Evolutionary conservation across 345 rosid genomes (phyloP).

Genomic region (Gynandropsis gynandra): DNA sequence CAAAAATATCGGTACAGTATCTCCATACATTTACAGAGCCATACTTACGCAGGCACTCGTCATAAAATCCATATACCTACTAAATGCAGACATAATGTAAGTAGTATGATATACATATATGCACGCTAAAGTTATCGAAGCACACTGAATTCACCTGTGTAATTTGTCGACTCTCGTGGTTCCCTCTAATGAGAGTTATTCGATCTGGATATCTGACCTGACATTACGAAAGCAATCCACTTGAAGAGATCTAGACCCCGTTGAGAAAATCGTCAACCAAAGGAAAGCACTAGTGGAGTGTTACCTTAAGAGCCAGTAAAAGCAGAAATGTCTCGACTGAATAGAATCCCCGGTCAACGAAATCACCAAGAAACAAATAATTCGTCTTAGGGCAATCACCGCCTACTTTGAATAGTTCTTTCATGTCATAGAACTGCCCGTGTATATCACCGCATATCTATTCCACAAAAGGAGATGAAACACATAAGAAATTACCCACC

Average conservation of each 20-base stretch:
- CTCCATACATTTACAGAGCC: slow-evolving; percentile 95
- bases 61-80: slow-evolving; percentile 90
- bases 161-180: slow-evolving; percentile 89
- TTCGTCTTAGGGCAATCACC: slow-evolving; percentile 92
- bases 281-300: slow-evolving; percentile 4
- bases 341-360: slow-evolving; percentile 88
- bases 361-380: slow-evolving; percentile 91
- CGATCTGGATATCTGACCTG: slow-evolving; percentile 91
- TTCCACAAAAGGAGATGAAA: neutral
- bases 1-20: slow-evolving; percentile 90
- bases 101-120: slow-evolving; percentile 14
- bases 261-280: neutral
- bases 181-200: slow-evolving; percentile 82
- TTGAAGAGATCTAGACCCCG: neutral
- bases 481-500: neutral
- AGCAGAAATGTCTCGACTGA: slow-evolving; percentile 94
- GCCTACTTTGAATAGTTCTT: slow-evolving; percentile 85
- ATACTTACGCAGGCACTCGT: slow-evolving; percentile 82
- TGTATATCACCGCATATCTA: slow-evolving; percentile 91
- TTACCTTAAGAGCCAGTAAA: slow-evolving; percentile 80
- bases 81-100: slow-evolving; percentile 17
- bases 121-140: neutral
- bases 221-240: slow-evolving; percentile 21
- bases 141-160: slow-evolving; percentile 55
- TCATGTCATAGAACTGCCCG: slow-evolving; percentile 92